Conservation (phyloP, 2,329 filamentous ascomycete species). For the Xylariaceae sp. region DNA sequence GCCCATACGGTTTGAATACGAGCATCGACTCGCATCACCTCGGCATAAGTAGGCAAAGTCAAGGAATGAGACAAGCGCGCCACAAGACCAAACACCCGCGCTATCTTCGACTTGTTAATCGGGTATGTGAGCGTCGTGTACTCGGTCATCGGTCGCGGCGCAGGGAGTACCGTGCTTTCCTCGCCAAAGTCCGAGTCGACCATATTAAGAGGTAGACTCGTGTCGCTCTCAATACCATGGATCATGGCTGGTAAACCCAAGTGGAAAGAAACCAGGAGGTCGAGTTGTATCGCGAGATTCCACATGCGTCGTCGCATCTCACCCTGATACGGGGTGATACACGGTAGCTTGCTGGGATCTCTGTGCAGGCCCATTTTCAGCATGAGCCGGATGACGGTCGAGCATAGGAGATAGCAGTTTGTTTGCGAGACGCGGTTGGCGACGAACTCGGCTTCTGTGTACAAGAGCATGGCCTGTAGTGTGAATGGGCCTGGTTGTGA, state of each 20-base stretch:
- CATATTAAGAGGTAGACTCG: slow-evolving; percentile 55
- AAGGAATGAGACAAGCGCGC: slow-evolving; percentile 47
- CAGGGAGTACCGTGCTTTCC: slow-evolving; percentile 49
- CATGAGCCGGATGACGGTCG: slow-evolving; percentile 48
- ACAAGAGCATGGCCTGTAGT: slow-evolving; percentile 47
- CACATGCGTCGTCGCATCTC: slow-evolving; percentile 52
- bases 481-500: slow-evolving; percentile 44
- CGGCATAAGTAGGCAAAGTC: slow-evolving; percentile 42
- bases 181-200: slow-evolving; percentile 61
- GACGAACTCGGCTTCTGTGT: slow-evolving; percentile 50
- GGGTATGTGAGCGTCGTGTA: slow-evolving; percentile 55
- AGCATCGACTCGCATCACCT: slow-evolving; percentile 45
- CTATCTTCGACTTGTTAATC: slow-evolving; percentile 46
- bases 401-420: slow-evolving; percentile 49
- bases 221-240: slow-evolving; percentile 58
- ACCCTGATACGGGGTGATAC: slow-evolving; percentile 46
- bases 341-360: slow-evolving; percentile 47
- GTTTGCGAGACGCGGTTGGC: slow-evolving; percentile 47
- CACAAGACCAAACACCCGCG: slow-evolving; percentile 46
- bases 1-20: slow-evolving; percentile 42
- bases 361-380: slow-evolving; percentile 56
- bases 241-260: slow-evolving; percentile 64
- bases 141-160: slow-evolving; percentile 51
- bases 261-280: slow-evolving; percentile 61
- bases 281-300: slow-evolving; percentile 53